Conservation (phyloP, 176 grass and related monocot genomes). For the Carex parvula region DNA sequence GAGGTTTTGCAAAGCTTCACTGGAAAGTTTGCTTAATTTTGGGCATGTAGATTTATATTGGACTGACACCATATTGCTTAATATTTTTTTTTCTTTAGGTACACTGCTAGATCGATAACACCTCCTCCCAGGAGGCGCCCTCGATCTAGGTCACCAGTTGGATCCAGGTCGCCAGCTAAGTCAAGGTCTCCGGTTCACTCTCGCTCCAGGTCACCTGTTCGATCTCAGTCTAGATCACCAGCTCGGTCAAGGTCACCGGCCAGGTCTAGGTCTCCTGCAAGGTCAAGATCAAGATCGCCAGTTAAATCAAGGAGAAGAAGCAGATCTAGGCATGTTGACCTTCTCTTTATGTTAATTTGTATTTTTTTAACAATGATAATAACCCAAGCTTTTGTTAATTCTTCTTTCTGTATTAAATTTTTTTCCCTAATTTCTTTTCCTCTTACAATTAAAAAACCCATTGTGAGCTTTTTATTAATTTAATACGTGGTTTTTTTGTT, state of each 20-base stretch:
- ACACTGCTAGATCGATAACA: constrained; percentile 89
- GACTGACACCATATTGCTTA: constrained; percentile 11
- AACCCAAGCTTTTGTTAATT: not conserved
- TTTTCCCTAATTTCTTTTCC: not conserved
- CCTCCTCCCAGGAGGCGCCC: constrained; percentile 50
- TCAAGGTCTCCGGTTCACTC: constrained; percentile 46
- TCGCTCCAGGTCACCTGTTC: constrained; percentile 44
- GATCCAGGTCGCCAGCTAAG: constrained; percentile 2
- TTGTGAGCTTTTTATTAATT: not conserved
- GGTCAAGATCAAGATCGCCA: constrained; percentile 1
- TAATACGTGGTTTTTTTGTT: not conserved
- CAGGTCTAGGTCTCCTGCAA: constrained; percentile 37
- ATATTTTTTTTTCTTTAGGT: constrained; percentile 38
- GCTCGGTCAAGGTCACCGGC: constrained; percentile 41
- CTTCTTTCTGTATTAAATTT: constrained; percentile 5
- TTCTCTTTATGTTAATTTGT: constrained; percentile 16
- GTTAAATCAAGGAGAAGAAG: constrained; percentile 67
- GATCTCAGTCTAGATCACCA: constrained; percentile 39
- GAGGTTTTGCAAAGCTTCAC: not conserved
- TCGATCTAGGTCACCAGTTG: constrained; percentile 29
- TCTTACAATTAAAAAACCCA: not conserved
- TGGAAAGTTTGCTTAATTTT: not conserved
- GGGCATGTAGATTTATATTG: not conserved
- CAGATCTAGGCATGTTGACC: constrained; percentile 63
- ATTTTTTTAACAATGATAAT: not conserved